These are phyloP conservation scores for Irpex lacteus DNA, from an alignment of 1,284 basidiomycete genomes.

Conservation along the genomic window DNA sequence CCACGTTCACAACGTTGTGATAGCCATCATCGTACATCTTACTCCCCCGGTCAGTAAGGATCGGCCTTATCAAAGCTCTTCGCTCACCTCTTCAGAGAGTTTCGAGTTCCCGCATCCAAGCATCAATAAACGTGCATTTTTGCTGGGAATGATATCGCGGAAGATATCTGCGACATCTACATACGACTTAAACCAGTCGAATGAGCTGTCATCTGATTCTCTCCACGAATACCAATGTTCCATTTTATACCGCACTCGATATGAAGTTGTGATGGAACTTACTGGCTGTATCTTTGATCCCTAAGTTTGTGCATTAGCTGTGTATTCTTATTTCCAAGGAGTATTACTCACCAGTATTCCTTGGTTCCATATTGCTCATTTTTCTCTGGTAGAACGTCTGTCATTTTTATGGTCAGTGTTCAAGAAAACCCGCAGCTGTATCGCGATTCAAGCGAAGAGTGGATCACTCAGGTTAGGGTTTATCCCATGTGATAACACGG, in stretches of 20 bases:
- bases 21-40: slow-evolving; percentile 94
- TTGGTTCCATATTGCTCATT: slow-evolving; percentile 77
- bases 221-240: slow-evolving; percentile 31
- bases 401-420: slow-evolving; percentile 10
- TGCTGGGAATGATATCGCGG: slow-evolving; percentile 61
- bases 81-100: slow-evolving; percentile 67
- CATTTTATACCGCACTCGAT: not conserved
- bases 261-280: slow-evolving; percentile 22
- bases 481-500: not conserved
- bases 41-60: slow-evolving; percentile 1
- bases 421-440: too few species aligned
- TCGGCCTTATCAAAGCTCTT: not conserved
- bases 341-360: slow-evolving; percentile 62
- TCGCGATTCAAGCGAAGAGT: too few species aligned
- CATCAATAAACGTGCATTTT: slow-evolving; percentile 72
- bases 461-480: not conserved
- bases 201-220: slow-evolving; percentile 61
- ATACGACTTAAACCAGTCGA: slow-evolving; percentile 88
- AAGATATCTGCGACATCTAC: slow-evolving; percentile 61
- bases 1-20: slow-evolving; percentile 80
- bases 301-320: slow-evolving; percentile 26
- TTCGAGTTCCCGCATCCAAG: slow-evolving; percentile 90
- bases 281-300: slow-evolving; percentile 74
- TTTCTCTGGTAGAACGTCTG: slow-evolving; percentile 50
- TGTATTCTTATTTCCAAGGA: not conserved